A percentile compares a stretch with the other conserved stretches of the same genome.
Conservation (phyloP, 1,284 basidiomycete genomes). For the Testicularia cyperi region DNA sequence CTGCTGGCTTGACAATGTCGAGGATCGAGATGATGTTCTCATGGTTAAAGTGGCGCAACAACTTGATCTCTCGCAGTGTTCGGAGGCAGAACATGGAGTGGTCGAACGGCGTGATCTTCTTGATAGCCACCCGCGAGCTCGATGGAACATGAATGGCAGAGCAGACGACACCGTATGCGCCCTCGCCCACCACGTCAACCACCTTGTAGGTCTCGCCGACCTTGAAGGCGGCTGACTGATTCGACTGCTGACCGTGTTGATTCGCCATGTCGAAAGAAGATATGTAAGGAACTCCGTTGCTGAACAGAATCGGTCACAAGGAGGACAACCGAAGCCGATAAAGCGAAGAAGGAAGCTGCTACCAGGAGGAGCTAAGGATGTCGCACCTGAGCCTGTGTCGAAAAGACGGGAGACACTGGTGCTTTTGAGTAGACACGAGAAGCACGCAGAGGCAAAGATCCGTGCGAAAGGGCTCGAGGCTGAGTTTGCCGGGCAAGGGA, state of each 20-base stretch:
- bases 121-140: slow-evolving; percentile 61
- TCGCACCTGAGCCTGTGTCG: too few relatives aligned
- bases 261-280: slow-evolving; percentile 28
- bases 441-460: too few relatives aligned
- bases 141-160: slow-evolving; percentile 60
- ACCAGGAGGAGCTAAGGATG: too few relatives aligned
- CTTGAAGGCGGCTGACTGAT: slow-evolving; percentile 26
- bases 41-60: slow-evolving; percentile 58
- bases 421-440: too few relatives aligned
- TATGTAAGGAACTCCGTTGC: too few relatives aligned
- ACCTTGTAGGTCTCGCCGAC: slow-evolving; percentile 56
- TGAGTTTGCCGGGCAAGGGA: too few relatives aligned
- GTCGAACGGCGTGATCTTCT: slow-evolving; percentile 59
- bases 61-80: slow-evolving; percentile 58
- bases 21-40: slow-evolving; percentile 56
- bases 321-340: too few relatives aligned
- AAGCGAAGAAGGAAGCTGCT: too few relatives aligned
- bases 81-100: slow-evolving; percentile 60
- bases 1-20: slow-evolving; percentile 48
- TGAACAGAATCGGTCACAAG: too few relatives aligned
- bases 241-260: slow-evolving; percentile 23
- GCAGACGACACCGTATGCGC: slow-evolving; percentile 63
- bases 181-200: slow-evolving; percentile 62
- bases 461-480: too few relatives aligned
- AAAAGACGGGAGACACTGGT: too few relatives aligned